Evolutionary conservation across 495 filamentous ascomycete species (phyloP).

Genomic region (Aspergillus wentii): DNA sequence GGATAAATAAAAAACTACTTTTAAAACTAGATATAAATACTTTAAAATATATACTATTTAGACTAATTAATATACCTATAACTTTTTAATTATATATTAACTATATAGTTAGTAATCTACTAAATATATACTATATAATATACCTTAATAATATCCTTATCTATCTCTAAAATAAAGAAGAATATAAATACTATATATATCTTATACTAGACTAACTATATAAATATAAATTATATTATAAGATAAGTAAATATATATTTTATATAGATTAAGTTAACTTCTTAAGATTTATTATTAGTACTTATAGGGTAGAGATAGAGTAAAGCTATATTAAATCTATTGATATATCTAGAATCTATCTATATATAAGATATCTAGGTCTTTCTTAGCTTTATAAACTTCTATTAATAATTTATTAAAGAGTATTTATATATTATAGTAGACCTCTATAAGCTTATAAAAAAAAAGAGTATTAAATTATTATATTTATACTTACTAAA

Average conservation of each 20-base stretch:
- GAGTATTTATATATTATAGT: no score
- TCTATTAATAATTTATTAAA: no score
- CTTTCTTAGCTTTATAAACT: no score
- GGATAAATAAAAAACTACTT: neutral
- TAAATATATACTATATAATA: neutral
- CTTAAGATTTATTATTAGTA: neutral
- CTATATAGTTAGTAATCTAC: neutral
- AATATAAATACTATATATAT: no score
- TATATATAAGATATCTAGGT: no score
- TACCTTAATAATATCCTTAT: conserved; percentile 1
- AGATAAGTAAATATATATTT: neutral
- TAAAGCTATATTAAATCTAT: no score
- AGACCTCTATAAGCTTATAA: no score
- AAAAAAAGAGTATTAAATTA: no score
- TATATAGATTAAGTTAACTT: neutral
- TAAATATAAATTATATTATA: neutral
- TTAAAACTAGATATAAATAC: neutral
- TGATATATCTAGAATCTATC: no score
- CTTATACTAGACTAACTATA: no score
- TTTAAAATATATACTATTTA: conserved; percentile 2
- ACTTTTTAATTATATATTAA: conserved; percentile 1
- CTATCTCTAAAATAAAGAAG: no score
- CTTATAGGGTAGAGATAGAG: neutral
- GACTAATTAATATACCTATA: neutral
- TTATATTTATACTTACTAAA: no score